These are phyloP conservation scores for Candida michaelii DNA, from an alignment of 805 yeast genomes.

Conservation along the genomic window DNA sequence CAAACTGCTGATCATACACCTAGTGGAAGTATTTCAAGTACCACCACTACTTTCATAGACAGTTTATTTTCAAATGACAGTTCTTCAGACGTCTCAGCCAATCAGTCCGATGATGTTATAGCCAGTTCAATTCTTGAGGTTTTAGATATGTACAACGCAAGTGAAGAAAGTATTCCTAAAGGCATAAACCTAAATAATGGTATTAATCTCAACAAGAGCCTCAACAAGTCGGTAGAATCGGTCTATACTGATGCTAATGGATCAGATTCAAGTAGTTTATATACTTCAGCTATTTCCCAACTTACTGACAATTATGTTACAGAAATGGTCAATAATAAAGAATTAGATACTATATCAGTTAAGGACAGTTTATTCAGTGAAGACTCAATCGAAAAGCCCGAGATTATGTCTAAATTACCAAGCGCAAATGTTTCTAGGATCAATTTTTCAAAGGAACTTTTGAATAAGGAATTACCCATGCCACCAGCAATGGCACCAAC, in stretches of 20 bases:
- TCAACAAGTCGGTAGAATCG: neutral
- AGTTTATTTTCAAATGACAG: conserved; percentile 8
- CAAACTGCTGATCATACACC: neutral
- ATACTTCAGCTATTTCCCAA: conserved; percentile 3
- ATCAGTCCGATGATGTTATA: neutral
- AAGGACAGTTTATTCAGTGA: conserved; percentile 13
- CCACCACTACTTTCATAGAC: conserved; percentile 4
- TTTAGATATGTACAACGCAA: conserved; percentile 9
- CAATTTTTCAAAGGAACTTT: conserved; percentile 5
- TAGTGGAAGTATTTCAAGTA: neutral
- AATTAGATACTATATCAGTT: conserved; percentile 5
- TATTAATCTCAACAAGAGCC: too few relatives aligned
- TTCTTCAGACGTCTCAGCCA: neutral
- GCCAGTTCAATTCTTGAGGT: conserved; percentile 11
- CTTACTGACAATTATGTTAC: conserved; percentile 8
- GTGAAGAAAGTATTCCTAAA: conserved; percentile 1
- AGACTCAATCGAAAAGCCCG: conserved; percentile 3
- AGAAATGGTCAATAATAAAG: neutral
- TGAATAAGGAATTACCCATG: conserved; percentile 7
- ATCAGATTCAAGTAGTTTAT: neutral
- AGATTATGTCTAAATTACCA: neutral
- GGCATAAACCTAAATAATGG: neutral
- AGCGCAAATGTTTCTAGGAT: neutral
- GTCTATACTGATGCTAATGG: conserved; percentile 2
- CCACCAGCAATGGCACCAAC: too few relatives aligned